phyloP scores from a whole-genome alignment of 257 asterid species.

The Sherardia arvensis region DNA sequence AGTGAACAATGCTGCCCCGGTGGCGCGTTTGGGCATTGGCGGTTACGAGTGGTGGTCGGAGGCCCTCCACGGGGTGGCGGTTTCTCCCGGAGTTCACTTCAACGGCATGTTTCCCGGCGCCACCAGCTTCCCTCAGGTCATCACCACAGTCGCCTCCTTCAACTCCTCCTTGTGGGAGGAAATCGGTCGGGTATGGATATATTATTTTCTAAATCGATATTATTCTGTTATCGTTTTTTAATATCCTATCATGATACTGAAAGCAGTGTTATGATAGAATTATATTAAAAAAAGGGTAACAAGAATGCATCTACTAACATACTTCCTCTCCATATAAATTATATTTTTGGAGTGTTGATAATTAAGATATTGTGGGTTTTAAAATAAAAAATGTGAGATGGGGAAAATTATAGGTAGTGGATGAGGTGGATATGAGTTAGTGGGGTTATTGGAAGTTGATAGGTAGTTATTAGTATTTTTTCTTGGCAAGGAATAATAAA shows the following conservation, averaged over 20 bases:
- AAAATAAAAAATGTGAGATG: neutral
- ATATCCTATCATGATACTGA: constrained; percentile 1
- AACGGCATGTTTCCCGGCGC: constrained; percentile 72
- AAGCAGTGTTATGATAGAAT: neutral
- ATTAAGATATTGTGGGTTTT: neutral
- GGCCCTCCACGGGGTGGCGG: constrained; percentile 90
- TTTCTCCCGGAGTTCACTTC: constrained; percentile 58
- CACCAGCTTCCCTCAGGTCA: constrained; percentile 89
- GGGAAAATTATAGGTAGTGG: neutral
- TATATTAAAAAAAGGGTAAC: neutral
- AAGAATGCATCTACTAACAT: neutral
- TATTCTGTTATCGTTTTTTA: too few species aligned
- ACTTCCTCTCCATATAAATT: neutral
- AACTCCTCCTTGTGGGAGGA: constrained; percentile 75
- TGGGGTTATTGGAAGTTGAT: constrained; percentile 8
- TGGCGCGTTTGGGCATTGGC: constrained; percentile 51
- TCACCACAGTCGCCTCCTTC: constrained; percentile 74
- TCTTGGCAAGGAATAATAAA: neutral
- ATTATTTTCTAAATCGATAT: too few species aligned
- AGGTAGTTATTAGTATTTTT: neutral
- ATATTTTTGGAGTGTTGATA: neutral
- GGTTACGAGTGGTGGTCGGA: constrained; percentile 99
- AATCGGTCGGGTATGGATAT: constrained; percentile 67
- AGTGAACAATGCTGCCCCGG: constrained; percentile 83
- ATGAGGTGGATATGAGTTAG: constrained; percentile 6